Evolutionary conservation across 345 rosid species (phyloP).

Genomic region (Acer negundo): DNA sequence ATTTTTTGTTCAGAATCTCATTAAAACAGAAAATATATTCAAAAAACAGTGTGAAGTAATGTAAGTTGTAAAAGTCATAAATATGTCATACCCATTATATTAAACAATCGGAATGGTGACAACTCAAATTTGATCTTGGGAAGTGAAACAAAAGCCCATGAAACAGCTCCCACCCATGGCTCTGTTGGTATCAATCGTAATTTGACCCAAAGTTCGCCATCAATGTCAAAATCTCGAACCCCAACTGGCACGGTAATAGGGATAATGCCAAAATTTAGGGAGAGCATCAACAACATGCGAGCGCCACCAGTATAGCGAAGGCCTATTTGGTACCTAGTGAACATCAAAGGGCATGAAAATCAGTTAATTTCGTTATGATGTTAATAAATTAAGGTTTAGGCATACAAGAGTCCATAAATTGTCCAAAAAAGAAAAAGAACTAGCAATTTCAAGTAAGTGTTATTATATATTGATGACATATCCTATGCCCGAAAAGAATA

Average conservation of each 20-base stretch:
- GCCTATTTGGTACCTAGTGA: constrained; percentile 91
- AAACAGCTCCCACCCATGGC: constrained; percentile 95
- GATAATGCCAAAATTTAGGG: constrained; percentile 79
- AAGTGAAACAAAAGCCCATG: constrained; percentile 97
- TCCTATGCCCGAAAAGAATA: neutral
- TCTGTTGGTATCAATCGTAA: constrained; percentile 82
- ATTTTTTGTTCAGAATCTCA: neutral
- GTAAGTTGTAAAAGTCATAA: constrained; percentile 12
- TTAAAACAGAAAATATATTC: neutral
- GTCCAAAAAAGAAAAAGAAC: constrained; percentile 11
- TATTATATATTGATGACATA: neutral
- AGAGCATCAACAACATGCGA: constrained; percentile 84
- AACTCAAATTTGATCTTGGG: constrained; percentile 93
- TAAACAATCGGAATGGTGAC: constrained; percentile 92
- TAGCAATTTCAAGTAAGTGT: neutral
- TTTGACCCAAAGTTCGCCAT: constrained; percentile 99
- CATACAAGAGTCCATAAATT: constrained; percentile 2
- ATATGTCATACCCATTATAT: constrained; percentile 79
- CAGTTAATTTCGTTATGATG: constrained; percentile 19
- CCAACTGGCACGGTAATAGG: constrained; percentile 93
- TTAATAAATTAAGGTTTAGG: constrained; percentile 6
- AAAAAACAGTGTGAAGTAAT: neutral
- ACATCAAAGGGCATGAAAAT: constrained; percentile 23
- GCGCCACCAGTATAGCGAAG: constrained; percentile 97
- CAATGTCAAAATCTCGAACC: constrained; percentile 92